Percentiles rank a stretch among this genome's conserved stretches.
phyloP scores from a whole-genome alignment of 2,329 filamentous ascomycete genomes.

The Aspergillus pseudoterreus region DNA sequence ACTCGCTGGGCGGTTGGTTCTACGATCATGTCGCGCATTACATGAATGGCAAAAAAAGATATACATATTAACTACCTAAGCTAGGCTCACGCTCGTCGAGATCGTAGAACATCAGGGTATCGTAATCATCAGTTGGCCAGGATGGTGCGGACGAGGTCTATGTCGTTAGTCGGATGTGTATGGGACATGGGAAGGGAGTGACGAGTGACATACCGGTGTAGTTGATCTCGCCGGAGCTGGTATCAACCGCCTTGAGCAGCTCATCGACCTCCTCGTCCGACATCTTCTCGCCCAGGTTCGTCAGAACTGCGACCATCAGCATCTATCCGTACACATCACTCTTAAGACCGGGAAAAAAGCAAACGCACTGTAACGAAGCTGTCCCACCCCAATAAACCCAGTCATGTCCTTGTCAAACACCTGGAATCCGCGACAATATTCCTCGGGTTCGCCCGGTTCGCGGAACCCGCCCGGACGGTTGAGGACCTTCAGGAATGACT shows the following conservation, averaged over 20 bases:
- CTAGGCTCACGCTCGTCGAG: not conserved
- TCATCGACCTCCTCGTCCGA: constrained; percentile 98
- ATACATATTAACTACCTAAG: not conserved
- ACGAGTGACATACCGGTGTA: constrained; percentile 69
- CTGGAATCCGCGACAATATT: constrained; percentile 98
- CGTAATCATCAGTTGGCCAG: constrained; percentile 66
- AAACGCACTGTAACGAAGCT: constrained; percentile 76
- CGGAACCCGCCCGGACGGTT: constrained; percentile 98
- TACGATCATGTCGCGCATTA: not conserved
- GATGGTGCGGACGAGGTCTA: constrained; percentile 81
- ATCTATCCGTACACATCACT: not conserved
- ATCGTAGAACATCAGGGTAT: constrained; percentile 24
- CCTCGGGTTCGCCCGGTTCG: constrained; percentile 93
- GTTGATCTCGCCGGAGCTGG: constrained; percentile 93
- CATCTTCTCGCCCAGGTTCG: constrained; percentile 99
- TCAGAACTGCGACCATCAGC: constrained; percentile 61
- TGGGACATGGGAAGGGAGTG: not conserved
- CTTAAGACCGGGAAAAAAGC: too few species aligned
- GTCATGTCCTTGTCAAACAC: constrained; percentile 99
- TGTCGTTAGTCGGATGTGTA: not conserved
- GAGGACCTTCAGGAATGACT: constrained; percentile 92
- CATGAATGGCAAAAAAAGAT: not conserved
- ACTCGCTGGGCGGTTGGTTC: not conserved
- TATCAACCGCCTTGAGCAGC: constrained; percentile 96
- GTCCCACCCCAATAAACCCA: constrained; percentile 94